These are phyloP conservation scores for Lycium ferocissimum DNA, from an alignment of 257 asterid species.

Conservation along the genomic window DNA sequence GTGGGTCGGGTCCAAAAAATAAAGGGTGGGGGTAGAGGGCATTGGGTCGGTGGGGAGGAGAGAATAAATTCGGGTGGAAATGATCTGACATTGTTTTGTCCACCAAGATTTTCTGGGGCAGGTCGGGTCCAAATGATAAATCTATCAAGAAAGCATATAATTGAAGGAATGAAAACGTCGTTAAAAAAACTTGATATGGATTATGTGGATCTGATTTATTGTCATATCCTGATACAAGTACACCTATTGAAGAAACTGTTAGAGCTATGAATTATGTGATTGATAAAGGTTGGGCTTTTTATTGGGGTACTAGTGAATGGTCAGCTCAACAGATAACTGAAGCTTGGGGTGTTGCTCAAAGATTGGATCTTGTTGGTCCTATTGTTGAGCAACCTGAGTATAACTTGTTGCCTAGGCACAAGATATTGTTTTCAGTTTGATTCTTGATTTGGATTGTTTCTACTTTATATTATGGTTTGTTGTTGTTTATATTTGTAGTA, in stretches of 20 bases:
- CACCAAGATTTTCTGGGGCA: constrained; percentile 99
- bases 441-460: neutral
- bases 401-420: constrained; percentile 81
- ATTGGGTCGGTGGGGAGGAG: too few relatives aligned
- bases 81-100: constrained; percentile 84
- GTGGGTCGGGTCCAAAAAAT: constrained; percentile 95
- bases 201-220: constrained; percentile 77
- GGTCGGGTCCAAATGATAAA: constrained; percentile 92
- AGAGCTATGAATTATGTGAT: constrained; percentile 96
- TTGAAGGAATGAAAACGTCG: constrained; percentile 81
- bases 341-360: constrained; percentile 93
- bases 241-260: constrained; percentile 96
- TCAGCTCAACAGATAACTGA: constrained; percentile 97
- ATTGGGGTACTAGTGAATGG: constrained; percentile 99
- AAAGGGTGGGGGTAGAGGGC: constrained; percentile 50
- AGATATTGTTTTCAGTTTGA: constrained; percentile 46
- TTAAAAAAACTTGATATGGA: constrained; percentile 91
- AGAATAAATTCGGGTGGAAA: constrained; percentile 84
- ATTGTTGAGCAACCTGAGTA: constrained; percentile 97
- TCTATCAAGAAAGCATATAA: constrained; percentile 80
- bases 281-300: constrained; percentile 96
- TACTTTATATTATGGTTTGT: neutral
- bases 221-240: constrained; percentile 83
- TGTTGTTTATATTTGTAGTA: too few relatives aligned
- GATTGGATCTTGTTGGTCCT: constrained; percentile 93